Evolutionary conservation across 169 alveolate species (phyloP).

Genomic region (Toxoplasma gondii): DNA sequence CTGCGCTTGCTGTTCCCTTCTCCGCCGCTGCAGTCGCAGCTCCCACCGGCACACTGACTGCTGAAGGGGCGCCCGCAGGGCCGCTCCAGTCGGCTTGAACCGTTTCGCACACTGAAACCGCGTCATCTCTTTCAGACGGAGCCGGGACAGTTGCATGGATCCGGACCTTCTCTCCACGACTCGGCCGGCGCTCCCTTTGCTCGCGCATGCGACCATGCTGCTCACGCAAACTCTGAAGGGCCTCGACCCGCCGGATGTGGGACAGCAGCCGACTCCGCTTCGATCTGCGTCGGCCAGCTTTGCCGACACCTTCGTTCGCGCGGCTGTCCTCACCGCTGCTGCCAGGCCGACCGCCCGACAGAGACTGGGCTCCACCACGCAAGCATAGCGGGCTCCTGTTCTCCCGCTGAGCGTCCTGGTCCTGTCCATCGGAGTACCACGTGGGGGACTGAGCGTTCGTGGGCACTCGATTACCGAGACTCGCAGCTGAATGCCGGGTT

Average conservation of each 20-base stretch:
- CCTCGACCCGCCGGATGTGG: neutral
- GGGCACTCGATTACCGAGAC: neutral
- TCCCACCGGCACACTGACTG: neutral
- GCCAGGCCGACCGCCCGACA: neutral
- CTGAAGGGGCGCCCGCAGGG: constrained; percentile 8
- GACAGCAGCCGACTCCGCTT: neutral
- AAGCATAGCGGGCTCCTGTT: neutral
- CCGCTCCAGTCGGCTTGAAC: neutral
- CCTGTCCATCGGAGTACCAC: neutral
- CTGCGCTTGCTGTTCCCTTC: neutral
- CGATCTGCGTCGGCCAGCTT: neutral
- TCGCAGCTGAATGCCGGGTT: neutral
- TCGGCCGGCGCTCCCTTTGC: neutral
- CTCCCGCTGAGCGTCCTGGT: neutral
- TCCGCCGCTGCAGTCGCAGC: neutral
- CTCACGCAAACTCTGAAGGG: neutral
- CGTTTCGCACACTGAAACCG: neutral
- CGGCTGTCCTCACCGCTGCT: neutral
- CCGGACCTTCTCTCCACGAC: neutral
- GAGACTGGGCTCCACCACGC: neutral
- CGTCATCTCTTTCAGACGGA: neutral
- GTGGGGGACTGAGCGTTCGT: neutral
- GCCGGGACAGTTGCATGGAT: neutral
- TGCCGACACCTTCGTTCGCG: neutral
- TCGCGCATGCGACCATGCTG: constrained; percentile 9